Conservation (phyloP, 495 filamentous ascomycete species). For the Corynascus novoguineensis region DNA sequence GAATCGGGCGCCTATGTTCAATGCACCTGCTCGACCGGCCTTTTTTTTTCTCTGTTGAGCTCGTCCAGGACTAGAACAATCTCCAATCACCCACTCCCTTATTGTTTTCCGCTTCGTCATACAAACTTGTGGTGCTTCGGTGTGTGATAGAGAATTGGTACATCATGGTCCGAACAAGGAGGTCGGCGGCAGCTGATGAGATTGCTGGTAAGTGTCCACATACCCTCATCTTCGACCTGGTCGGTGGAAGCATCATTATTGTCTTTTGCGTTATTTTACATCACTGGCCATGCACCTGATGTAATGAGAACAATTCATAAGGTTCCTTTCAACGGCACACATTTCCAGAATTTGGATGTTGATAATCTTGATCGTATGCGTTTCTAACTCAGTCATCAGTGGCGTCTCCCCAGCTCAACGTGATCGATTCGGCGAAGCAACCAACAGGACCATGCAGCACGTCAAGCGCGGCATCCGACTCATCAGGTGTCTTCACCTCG, state of each 20-base stretch:
- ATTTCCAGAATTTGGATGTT: neutral
- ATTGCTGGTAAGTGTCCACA: constrained; percentile 20
- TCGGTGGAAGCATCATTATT: too few species aligned
- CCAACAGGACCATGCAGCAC: constrained; percentile 1
- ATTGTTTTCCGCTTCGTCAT: neutral
- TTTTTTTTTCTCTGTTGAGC: neutral
- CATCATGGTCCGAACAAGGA: constrained; percentile 24
- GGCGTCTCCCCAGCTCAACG: constrained; percentile 2
- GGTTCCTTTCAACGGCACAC: too few species aligned
- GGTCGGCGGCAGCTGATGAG: constrained; percentile 22
- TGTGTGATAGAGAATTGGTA: neutral
- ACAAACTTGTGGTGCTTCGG: neutral
- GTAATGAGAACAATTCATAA: too few species aligned
- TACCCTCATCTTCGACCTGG: neutral
- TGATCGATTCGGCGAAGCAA: constrained; percentile 3
- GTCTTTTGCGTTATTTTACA: too few species aligned
- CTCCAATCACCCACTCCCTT: neutral
- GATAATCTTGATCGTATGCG: neutral
- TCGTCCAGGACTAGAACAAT: neutral
- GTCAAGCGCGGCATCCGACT: constrained; percentile 12
- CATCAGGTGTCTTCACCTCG: constrained; percentile 38
- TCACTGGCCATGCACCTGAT: too few species aligned
- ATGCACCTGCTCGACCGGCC: neutral
- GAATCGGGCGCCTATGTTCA: neutral
- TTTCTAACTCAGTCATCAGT: constrained; percentile 3